Evolutionary conservation across 768 basidiomycete genomes (phyloP), one percentile per base, ranked within the genome.

Genomic region (Roridomyces roridus): DNA sequence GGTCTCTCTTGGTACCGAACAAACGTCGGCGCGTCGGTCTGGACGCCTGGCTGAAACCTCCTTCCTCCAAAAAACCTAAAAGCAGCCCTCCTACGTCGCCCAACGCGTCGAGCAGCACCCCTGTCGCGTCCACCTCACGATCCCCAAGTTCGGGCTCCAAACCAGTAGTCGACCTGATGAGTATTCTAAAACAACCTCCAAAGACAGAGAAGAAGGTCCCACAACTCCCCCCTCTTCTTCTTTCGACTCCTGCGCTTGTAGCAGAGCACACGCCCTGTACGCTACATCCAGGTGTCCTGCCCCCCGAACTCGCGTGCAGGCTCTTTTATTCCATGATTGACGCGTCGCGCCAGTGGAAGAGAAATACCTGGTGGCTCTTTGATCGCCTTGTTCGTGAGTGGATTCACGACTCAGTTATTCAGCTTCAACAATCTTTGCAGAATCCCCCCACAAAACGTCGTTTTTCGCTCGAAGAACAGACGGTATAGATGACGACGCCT

Each of bases 351-450:
- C 64, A 70, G 8, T 94, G 91, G 92, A 74, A 81, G 59, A 76
- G 84, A 46, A 91, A 89, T 58, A 89, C 86, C 63, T 94, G 92
- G 92, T 93, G 87, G 87, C 78, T 94, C 18, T 88, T 91, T 69
- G 91, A 94, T 65, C 79, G 86, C 20, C 58, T 93, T 14, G 92
- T 93, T 1, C 15, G 39, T 23, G 18, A 18, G n/a, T 4, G 20
- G 10, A n/a, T 10, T n/a, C 5, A 10, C 39, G 18, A 9, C 39
- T n/a, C 39, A 3, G 8, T 9, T 9, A 3, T 10, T 23, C 3
- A 17, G 10, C 20, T 4, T 18, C 5, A n/a, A n/a, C 21, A 12
- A 5, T 40, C 39, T 18, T 10, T 18, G 39, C 21, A 2, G 90
- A 93, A 71, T 91, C 89, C 63, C 91, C 92, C 4, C 92, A 94